Evolutionary conservation across 352 stramenopile genomes (phyloP).

Genomic region (Achlya hypogyna): DNA sequence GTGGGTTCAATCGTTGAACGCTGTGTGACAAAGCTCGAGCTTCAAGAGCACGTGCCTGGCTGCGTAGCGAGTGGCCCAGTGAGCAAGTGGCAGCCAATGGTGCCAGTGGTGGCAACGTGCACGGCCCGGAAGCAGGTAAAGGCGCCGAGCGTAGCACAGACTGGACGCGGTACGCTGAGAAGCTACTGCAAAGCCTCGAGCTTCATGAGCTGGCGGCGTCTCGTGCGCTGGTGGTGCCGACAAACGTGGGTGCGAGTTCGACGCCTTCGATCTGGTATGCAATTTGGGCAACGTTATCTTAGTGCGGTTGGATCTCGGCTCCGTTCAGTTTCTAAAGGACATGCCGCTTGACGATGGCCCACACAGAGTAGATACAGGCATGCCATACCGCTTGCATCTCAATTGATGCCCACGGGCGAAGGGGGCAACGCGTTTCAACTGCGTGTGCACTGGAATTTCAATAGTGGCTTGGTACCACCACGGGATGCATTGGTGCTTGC

Average conservation of each 20-base stretch:
- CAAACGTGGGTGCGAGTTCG: neutral
- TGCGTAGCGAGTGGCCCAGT: neutral
- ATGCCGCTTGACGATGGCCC: too few species aligned
- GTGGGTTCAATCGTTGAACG: neutral
- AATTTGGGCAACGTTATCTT: neutral
- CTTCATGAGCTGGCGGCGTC: neutral
- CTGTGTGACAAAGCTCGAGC: constrained; percentile 1
- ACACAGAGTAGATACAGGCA: too few species aligned
- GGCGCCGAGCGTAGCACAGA: neutral
- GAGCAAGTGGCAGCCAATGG: neutral
- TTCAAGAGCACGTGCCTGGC: constrained; percentile 2
- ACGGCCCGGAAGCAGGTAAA: neutral
- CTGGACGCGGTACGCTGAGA: neutral
- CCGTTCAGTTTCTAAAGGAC: too few species aligned
- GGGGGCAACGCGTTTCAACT: too few species aligned
- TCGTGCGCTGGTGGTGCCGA: neutral
- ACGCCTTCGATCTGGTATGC: neutral
- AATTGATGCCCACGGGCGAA: too few species aligned
- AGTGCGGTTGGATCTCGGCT: too few species aligned
- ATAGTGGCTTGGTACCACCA: too few species aligned
- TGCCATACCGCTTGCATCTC: too few species aligned
- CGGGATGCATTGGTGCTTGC: too few species aligned
- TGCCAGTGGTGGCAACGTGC: neutral
- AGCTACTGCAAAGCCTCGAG: neutral
- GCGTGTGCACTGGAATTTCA: too few species aligned